Evolutionary conservation across 2,329 filamentous ascomycete species (phyloP), one percentile per base, ranked within the genome.

Genomic region (Macroventuria anomochaeta): DNA sequence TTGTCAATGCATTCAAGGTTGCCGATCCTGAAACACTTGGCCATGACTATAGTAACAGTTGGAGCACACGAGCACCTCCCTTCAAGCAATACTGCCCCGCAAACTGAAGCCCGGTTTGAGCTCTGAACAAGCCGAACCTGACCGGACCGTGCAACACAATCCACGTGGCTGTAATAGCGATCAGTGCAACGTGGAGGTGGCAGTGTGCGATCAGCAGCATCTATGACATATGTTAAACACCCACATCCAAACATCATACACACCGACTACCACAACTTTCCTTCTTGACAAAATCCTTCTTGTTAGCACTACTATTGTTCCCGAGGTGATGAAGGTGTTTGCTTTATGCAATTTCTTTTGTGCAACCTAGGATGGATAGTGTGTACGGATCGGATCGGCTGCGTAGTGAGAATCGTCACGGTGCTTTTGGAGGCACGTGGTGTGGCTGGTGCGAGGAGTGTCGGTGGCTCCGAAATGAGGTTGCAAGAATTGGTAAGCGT

Each of bases 81-180:
- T 13, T 25, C 23, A 25, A 5, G 5, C 23, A 25, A 25, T 25
- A 20, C n/a, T n/a, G 17, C 43, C 43, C 33, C 43, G 33, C 43
- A 46, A 17, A 20, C 17, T 8, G 29, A 7, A 15, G 17, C 29
- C n/a, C 12, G 40, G 10, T 13, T 21, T 1, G 12, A 15, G 10
- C 31, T 29, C 10, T 25, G 31, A 23, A 23, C 42, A 47, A 43
- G 44, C 51, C 44, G 39, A 43, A 39, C n/a, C 39, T 38, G 44
- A 44, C 44, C 50, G 38, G 15, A 10, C 8, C 21, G 21, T n/a
- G 17, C 13, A 17, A 36, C 11, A 25, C 37, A 43, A 34, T 33
- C 37, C 50, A 53, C 50, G 50, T 53, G 50, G 50, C 42, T 37
- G 49, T 23, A 13, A 53, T 47, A 26, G 38, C 43, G 50, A 53